Conservation (phyloP, 192 early-diverging fungal genomes). For the Lobosporangium transversale region DNA sequence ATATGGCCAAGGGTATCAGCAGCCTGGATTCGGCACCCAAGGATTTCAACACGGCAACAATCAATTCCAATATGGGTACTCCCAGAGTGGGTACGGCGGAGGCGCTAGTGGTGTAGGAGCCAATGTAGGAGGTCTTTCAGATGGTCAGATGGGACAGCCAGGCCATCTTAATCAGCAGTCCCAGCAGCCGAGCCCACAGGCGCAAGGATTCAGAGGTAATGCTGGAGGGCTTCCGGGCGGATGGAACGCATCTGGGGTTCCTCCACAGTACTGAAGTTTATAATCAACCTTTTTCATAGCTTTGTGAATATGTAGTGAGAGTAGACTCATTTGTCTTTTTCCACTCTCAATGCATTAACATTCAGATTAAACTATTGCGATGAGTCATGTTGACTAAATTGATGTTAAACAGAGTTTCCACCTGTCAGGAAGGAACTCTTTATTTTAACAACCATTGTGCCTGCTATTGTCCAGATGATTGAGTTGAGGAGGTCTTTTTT, state of each 20-base stretch:
- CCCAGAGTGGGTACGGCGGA: constrained; percentile 24
- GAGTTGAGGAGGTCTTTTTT: background rate
- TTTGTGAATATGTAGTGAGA: too few relatives aligned
- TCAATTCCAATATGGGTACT: constrained; percentile 30
- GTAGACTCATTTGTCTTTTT: background rate
- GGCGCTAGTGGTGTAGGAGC: constrained; percentile 13
- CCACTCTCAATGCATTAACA: too few relatives aligned
- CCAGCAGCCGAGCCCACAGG: too few relatives aligned
- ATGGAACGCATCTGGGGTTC: constrained; percentile 24
- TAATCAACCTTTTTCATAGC: too few relatives aligned
- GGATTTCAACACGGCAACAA: constrained; percentile 31
- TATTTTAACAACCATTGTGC: too few relatives aligned
- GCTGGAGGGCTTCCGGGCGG: constrained; percentile 27
- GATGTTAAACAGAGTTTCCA: too few relatives aligned
- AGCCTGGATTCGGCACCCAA: constrained; percentile 27
- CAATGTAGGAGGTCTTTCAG: constrained; percentile 21
- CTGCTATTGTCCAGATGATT: too few relatives aligned
- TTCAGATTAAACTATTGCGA: too few relatives aligned
- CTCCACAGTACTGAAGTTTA: too few relatives aligned
- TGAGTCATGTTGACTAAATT: too few relatives aligned
- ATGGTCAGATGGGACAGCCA: constrained; percentile 20
- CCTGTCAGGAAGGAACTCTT: too few relatives aligned
- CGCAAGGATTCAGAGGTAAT: constrained; percentile 14
- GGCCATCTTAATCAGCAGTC: constrained; percentile 1
- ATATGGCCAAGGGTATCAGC: constrained; percentile 25